Evolutionary conservation across 495 filamentous ascomycete genomes (phyloP).

Genomic region (Penicillium atrosanguineum): DNA sequence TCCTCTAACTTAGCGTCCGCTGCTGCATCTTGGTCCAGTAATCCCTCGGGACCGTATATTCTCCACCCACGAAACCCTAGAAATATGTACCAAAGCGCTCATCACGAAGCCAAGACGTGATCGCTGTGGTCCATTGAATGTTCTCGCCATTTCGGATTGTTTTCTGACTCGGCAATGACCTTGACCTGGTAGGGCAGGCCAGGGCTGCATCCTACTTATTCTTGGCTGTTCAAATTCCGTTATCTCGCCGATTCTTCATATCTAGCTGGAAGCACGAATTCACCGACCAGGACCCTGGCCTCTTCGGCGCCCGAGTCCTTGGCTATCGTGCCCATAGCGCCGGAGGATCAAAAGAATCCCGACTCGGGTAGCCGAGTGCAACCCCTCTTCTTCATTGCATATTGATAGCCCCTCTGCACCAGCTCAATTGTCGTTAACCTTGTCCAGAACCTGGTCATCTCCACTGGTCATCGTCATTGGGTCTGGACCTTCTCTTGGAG

Average conservation of each 20-base stretch:
- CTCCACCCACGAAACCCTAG: neutral
- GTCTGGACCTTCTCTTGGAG: neutral
- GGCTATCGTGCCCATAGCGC: slow-evolving; percentile 1
- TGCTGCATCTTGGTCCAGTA: neutral
- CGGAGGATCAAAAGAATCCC: slow-evolving; percentile 8
- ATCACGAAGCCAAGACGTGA: slow-evolving; percentile 11
- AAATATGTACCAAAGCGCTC: neutral
- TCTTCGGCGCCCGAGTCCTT: slow-evolving; percentile 2
- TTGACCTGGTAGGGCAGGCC: neutral
- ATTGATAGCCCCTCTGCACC: neutral
- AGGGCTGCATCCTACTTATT: neutral
- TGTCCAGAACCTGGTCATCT: neutral
- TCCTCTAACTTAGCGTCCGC: neutral
- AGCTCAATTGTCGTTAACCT: neutral
- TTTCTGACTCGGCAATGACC: neutral
- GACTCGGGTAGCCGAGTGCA: slow-evolving; percentile 23
- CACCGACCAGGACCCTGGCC: neutral
- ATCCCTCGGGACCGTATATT: neutral
- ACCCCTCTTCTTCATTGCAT: neutral
- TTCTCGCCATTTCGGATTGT: slow-evolving; percentile 3
- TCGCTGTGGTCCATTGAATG: neutral
- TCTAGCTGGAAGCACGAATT: neutral
- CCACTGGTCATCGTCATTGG: too few relatives aligned
- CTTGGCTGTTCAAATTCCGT: neutral
- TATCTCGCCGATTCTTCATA: neutral